phyloP scores from a whole-genome alignment of 2,329 filamentous ascomycete genomes.

The Mollisiaceae sp. region DNA sequence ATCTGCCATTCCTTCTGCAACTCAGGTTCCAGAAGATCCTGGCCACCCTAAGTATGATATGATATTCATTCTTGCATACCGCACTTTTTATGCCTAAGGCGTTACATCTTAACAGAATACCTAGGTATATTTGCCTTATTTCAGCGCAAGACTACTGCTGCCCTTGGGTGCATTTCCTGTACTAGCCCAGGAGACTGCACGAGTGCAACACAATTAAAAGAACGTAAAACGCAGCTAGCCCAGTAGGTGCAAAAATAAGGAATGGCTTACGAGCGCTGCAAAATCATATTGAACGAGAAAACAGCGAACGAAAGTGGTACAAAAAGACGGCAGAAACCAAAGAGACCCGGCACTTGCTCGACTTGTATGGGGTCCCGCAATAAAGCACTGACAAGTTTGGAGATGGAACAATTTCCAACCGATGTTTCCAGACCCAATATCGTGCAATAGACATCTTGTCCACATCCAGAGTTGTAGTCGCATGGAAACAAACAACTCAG shows the following conservation, averaged over 20 bases:
- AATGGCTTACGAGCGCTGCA: constrained; percentile 25
- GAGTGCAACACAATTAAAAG: constrained; percentile 17
- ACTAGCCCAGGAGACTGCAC: constrained; percentile 51
- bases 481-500: background rate
- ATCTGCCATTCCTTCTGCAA: no score
- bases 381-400: constrained; percentile 7
- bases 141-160: background rate
- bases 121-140: background rate
- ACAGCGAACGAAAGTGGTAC: background rate
- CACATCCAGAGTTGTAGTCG: background rate
- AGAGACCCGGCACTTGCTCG: constrained; percentile 1
- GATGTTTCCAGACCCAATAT: constrained; percentile 16
- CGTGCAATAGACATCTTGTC: background rate
- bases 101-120: background rate
- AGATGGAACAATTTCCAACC: constrained; percentile 17
- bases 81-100: background rate
- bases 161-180: constrained; percentile 54
- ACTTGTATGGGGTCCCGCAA: constrained; percentile 3
- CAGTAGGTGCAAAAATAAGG: constrained; percentile 21
- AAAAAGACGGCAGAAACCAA: background rate
- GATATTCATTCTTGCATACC: background rate
- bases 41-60: background rate
- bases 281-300: constrained; percentile 9
- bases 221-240: constrained; percentile 18
- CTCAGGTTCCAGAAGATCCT: no score